phyloP scores from a whole-genome alignment of 2,329 filamentous ascomycete genomes.

The Karstenula rhodostoma region DNA sequence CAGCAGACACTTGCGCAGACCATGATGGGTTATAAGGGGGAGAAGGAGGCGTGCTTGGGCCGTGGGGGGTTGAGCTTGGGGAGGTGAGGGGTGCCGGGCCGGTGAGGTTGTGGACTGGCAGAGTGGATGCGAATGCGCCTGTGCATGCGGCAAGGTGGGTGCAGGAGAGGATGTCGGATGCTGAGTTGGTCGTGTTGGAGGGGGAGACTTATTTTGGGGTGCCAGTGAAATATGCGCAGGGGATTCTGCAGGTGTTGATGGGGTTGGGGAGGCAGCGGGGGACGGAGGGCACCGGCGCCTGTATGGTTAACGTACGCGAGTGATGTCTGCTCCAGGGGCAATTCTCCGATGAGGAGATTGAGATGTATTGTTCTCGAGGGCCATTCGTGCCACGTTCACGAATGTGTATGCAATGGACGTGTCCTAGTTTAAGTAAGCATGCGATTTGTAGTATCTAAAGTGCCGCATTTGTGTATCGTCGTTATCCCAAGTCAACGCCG shows the following conservation, averaged over 20 bases:
- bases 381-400: too few species aligned
- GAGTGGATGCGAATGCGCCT: constrained; percentile 15
- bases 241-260: constrained; percentile 10
- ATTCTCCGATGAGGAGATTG: too few species aligned
- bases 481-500: too few species aligned
- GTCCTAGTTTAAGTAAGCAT: too few species aligned
- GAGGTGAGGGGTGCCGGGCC: constrained; percentile 11
- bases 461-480: too few species aligned
- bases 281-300: background rate
- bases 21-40: too few species aligned
- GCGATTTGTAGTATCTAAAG: too few species aligned
- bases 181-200: constrained; percentile 3
- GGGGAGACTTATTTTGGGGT: constrained; percentile 14
- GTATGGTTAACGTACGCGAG: background rate
- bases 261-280: background rate
- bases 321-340: too few species aligned
- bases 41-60: too few species aligned
- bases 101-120: constrained; percentile 19
- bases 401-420: too few species aligned
- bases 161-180: constrained; percentile 9
- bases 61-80: constrained; percentile 18
- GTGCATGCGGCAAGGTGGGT: constrained; percentile 20
- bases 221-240: background rate
- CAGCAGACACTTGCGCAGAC: too few species aligned
- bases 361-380: too few species aligned